A percentile compares a stretch with the other conserved stretches of the same genome.
Evolutionary conservation across 768 basidiomycete species (phyloP).

Genomic region (Pulveroboletus sp.): DNA sequence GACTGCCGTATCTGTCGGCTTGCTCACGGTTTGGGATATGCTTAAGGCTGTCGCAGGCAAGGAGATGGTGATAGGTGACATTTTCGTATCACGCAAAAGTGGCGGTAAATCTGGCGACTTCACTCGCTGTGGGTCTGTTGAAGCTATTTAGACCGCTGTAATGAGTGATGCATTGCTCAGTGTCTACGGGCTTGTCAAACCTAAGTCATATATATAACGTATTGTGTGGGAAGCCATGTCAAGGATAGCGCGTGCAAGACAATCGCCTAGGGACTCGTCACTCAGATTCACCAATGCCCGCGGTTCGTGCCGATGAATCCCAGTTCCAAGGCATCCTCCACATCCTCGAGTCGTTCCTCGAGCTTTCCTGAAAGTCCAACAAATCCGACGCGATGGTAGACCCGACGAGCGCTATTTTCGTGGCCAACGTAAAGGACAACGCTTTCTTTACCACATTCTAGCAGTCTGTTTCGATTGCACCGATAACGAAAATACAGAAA

Average conservation of each 20-base stretch:
- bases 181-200: background rate
- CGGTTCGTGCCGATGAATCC: slow-evolving; percentile 43
- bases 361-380: slow-evolving; percentile 38
- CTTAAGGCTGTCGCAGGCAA: slow-evolving; percentile 85
- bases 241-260: background rate
- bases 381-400: slow-evolving; percentile 54
- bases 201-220: background rate
- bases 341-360: slow-evolving; percentile 32
- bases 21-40: slow-evolving; percentile 92
- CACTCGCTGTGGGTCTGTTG: slow-evolving; percentile 16
- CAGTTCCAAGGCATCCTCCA: slow-evolving; percentile 49
- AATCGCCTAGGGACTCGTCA: background rate
- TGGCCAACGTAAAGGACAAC: slow-evolving; percentile 54
- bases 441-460: slow-evolving; percentile 40
- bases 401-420: slow-evolving; percentile 45
- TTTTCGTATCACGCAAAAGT: slow-evolving; percentile 60
- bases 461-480: slow-evolving; percentile 26
- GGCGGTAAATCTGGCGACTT: slow-evolving; percentile 79
- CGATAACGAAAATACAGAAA: background rate
- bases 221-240: background rate
- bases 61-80: slow-evolving; percentile 74
- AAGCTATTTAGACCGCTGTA: background rate
- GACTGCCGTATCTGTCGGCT: slow-evolving; percentile 72
- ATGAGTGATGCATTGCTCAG: background rate
- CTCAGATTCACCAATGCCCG: slow-evolving; percentile 48